Evolutionary conservation across 495 filamentous ascomycete species (phyloP).

Genomic region (Xylaria intraflava): DNA sequence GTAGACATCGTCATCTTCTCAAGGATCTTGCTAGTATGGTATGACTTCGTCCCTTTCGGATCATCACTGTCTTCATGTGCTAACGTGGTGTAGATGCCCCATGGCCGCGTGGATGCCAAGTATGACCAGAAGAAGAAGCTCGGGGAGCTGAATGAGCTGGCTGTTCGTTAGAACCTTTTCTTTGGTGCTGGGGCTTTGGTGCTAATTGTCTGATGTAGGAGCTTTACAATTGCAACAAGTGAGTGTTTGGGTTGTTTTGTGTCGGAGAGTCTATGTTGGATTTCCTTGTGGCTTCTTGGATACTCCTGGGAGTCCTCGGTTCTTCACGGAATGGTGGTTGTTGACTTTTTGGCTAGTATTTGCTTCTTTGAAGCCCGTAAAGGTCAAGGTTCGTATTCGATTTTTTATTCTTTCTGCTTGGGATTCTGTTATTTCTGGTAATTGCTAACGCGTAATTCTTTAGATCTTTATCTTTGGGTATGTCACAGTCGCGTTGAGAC

Average conservation of each 20-base stretch:
- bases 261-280: not conserved
- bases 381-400: conserved; percentile 75
- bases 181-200: not conserved
- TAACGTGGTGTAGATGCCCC: conserved; percentile 52
- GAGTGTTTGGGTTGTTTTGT: not conserved
- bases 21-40: conserved; percentile 75
- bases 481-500: not conserved
- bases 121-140: conserved; percentile 94
- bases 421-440: not conserved
- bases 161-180: conserved; percentile 24
- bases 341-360: conserved; percentile 36
- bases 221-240: conserved; percentile 96
- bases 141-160: conserved; percentile 88
- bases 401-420: not conserved
- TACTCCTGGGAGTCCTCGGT: not conserved
- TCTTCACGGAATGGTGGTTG: not conserved
- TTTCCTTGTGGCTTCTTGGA: not conserved
- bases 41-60: not conserved
- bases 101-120: conserved; percentile 90
- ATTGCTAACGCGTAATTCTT: not conserved
- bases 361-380: conserved; percentile 96
- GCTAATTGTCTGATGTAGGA: conserved; percentile 42
- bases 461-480: conserved; percentile 15
- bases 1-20: conserved; percentile 84
- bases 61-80: not conserved